Percentiles rank a stretch among this genome's conserved stretches.
These are phyloP conservation scores for Ogataea thermomethanolica DNA, from an alignment of 805 yeast species.

Conservation along the genomic window DNA sequence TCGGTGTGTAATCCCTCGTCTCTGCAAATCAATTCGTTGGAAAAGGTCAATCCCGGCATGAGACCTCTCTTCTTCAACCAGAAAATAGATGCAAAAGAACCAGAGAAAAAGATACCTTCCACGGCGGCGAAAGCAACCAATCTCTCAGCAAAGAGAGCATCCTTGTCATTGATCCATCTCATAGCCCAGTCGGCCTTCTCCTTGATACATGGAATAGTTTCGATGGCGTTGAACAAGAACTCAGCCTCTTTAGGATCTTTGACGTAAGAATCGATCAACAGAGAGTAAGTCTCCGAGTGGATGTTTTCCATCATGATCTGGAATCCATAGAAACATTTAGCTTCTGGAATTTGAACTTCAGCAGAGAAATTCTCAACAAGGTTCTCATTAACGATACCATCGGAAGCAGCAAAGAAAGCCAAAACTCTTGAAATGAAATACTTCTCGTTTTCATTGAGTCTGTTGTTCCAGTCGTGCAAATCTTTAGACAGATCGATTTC, in stretches of 20 bases:
- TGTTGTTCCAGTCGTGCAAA: conserved; percentile 85
- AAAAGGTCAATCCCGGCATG: conserved; percentile 98
- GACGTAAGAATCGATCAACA: conserved; percentile 90
- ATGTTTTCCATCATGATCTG: conserved; percentile 99
- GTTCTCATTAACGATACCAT: conserved; percentile 97
- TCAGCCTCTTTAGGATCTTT: conserved; percentile 94
- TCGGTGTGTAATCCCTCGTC: conserved; percentile 99
- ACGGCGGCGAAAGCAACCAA: conserved; percentile 98
- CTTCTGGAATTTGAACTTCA: conserved; percentile 96
- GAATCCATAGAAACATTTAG: conserved; percentile 98
- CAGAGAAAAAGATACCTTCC: conserved; percentile 97
- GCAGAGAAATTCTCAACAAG: conserved; percentile 96
- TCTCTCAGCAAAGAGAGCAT: conserved; percentile 91
- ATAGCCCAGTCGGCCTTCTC: conserved; percentile 99
- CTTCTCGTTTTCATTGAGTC: conserved; percentile 86
- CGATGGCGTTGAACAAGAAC: conserved; percentile 90
- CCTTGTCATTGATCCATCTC: conserved; percentile 89
- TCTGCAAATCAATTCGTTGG: conserved; percentile 95
- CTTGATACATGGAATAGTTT: conserved; percentile 91
- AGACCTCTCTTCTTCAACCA: conserved; percentile 99
- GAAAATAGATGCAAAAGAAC: conserved; percentile 96
- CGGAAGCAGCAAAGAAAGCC: conserved; percentile 98
- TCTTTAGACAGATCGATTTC: conserved; percentile 96
- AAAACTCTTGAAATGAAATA: conserved; percentile 88
- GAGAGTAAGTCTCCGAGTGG: conserved; percentile 95